These are phyloP conservation scores for Leptographium radiaticola DNA, from an alignment of 2,329 filamentous ascomycete species.

Conservation along the genomic window DNA sequence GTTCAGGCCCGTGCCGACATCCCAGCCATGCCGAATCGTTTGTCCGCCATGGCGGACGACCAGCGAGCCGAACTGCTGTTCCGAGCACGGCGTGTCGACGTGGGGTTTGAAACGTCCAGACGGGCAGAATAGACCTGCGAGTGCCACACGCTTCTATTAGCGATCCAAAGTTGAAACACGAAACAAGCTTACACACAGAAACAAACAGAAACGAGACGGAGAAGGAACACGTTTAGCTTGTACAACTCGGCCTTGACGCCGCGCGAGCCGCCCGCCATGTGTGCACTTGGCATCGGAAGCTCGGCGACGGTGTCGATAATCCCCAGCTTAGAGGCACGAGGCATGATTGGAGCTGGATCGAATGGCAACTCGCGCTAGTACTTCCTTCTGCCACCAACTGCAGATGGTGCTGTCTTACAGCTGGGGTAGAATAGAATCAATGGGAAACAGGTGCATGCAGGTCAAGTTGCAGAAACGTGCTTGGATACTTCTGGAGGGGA, in stretches of 20 bases:
- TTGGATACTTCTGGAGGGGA: too few species aligned
- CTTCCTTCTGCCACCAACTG: too few species aligned
- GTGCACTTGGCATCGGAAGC: constrained; percentile 23
- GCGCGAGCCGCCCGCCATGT: constrained; percentile 4
- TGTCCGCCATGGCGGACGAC: constrained; percentile 28
- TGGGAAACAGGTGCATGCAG: too few species aligned
- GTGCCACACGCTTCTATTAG: background rate
- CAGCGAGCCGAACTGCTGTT: constrained; percentile 36
- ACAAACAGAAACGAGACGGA: background rate
- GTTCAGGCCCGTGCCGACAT: constrained; percentile 2
- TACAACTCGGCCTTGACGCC: constrained; percentile 39
- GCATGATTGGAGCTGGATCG: too few species aligned
- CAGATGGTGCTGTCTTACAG: too few species aligned
- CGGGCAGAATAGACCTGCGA: constrained; percentile 35
- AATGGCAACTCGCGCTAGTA: too few species aligned
- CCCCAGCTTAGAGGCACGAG: constrained; percentile 24
- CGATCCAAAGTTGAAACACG: background rate
- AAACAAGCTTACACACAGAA: background rate
- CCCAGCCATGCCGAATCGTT: constrained; percentile 28
- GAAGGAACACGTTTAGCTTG: constrained; percentile 35
- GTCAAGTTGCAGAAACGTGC: too few species aligned
- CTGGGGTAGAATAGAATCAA: too few species aligned
- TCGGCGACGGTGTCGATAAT: constrained; percentile 39
- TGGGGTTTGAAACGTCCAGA: constrained; percentile 37
- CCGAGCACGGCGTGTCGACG: constrained; percentile 38